Percentiles rank a stretch among this genome's conserved stretches.
phyloP scores from a whole-genome alignment of 805 yeast genomes.

The Wickerhamiella slavikovae region DNA sequence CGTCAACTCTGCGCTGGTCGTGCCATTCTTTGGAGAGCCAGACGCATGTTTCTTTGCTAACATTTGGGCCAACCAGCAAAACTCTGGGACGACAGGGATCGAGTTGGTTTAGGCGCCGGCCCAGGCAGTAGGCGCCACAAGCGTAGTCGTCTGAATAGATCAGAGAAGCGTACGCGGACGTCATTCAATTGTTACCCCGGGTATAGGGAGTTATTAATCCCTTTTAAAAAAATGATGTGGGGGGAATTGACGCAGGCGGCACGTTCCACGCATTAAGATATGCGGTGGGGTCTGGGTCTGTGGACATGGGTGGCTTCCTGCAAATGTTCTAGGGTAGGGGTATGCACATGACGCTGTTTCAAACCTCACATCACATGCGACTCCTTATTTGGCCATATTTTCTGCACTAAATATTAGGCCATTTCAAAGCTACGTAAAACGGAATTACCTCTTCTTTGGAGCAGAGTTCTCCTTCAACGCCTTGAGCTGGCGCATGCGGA shows the following conservation, averaged over 20 bases:
- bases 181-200: too few relatives aligned
- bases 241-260: too few relatives aligned
- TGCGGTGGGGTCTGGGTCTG: too few relatives aligned
- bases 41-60: conserved; percentile 7
- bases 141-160: conserved; percentile 25
- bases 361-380: too few relatives aligned
- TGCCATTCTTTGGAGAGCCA: conserved; percentile 12
- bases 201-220: too few relatives aligned
- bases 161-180: conserved; percentile 24
- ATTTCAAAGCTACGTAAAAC: background rate
- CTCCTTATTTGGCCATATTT: too few relatives aligned
- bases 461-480: conserved; percentile 66
- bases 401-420: too few relatives aligned
- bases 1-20: conserved; percentile 13
- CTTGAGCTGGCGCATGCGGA: conserved; percentile 82
- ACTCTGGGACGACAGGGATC: conserved; percentile 12
- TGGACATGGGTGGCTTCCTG: too few relatives aligned
- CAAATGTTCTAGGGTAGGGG: too few relatives aligned
- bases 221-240: too few relatives aligned
- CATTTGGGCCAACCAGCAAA: conserved; percentile 13
- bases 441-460: conserved; percentile 6
- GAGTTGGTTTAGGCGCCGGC: conserved; percentile 15
- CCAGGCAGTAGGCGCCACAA: conserved; percentile 32
- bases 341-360: too few relatives aligned
- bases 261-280: too few relatives aligned